Conservation (phyloP, 768 basidiomycete species). For the Trametes sanguinea region DNA sequence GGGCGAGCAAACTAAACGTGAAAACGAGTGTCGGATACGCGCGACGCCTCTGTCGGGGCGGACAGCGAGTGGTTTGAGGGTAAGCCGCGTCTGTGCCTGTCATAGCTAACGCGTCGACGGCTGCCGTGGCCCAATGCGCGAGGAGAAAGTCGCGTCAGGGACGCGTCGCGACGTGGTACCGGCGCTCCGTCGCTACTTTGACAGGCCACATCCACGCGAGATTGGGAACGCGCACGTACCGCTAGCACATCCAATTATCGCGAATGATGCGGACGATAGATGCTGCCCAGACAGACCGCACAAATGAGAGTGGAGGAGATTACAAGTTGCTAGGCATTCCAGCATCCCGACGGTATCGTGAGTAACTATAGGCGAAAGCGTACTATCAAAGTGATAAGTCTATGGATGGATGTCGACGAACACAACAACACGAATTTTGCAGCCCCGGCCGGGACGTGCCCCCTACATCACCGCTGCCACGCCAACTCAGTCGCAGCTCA, state of each 20-base stretch:
- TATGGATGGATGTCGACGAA: slow-evolving; percentile 19
- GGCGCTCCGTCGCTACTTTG: neutral
- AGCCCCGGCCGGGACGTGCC: slow-evolving; percentile 4
- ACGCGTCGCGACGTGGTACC: slow-evolving; percentile 5
- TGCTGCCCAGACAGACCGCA: neutral
- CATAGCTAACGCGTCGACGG: neutral
- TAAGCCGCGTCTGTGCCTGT: too few species aligned
- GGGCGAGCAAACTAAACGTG: too few species aligned
- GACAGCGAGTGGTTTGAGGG: too few species aligned
- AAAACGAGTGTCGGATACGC: too few species aligned
- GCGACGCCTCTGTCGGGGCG: too few species aligned
- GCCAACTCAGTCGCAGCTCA: slow-evolving; percentile 39
- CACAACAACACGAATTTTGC: slow-evolving; percentile 12
- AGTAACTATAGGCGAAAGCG: slow-evolving; percentile 24
- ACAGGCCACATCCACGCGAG: too few species aligned
- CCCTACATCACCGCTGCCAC: neutral
- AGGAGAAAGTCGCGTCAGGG: slow-evolving; percentile 1
- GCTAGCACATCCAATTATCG: neutral
- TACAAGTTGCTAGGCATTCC: slow-evolving; percentile 22
- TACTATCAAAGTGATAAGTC: slow-evolving; percentile 22
- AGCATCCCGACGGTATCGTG: slow-evolving; percentile 22
- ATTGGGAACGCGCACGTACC: neutral
- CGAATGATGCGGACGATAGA: neutral
- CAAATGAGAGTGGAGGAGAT: neutral
- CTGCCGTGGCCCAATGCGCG: neutral